phyloP scores from a whole-genome alignment of 2,329 filamentous ascomycete genomes.

The Xylariaceae sp. region DNA sequence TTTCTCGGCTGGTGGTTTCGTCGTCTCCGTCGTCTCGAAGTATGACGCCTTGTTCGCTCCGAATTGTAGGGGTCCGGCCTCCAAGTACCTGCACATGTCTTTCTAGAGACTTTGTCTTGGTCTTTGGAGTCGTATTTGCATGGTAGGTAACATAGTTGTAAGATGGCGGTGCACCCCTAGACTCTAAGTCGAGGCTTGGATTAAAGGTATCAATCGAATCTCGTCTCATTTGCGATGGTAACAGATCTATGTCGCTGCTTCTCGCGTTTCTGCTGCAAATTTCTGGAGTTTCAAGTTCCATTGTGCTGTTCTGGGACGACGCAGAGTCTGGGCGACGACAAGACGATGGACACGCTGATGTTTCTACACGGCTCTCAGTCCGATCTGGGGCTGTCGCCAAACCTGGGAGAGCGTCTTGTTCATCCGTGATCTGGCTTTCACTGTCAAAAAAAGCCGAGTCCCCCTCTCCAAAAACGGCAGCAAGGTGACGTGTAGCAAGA shows the following conservation, averaged over 20 bases:
- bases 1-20: slow-evolving; percentile 22
- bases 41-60: slow-evolving; percentile 44
- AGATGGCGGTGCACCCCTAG: slow-evolving; percentile 29
- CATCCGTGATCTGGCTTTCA: slow-evolving; percentile 31
- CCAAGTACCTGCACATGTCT: slow-evolving; percentile 39
- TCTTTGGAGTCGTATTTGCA: slow-evolving; percentile 32
- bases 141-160: slow-evolving; percentile 38
- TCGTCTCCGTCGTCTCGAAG: slow-evolving; percentile 37
- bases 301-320: slow-evolving; percentile 26
- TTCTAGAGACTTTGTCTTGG: slow-evolving; percentile 37
- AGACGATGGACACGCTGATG: slow-evolving; percentile 17
- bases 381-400: slow-evolving; percentile 10
- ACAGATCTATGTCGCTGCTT: slow-evolving; percentile 42
- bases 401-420: slow-evolving; percentile 6
- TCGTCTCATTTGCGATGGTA: slow-evolving; percentile 42
- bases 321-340: slow-evolving; percentile 22
- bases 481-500: slow-evolving; percentile 35
- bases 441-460: slow-evolving; percentile 37
- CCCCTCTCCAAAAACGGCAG: slow-evolving; percentile 32
- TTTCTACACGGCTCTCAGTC: slow-evolving; percentile 11
- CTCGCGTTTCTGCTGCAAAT: slow-evolving; percentile 23
- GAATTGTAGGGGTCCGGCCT: slow-evolving; percentile 39
- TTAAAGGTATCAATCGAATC: slow-evolving; percentile 43
- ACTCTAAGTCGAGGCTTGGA: slow-evolving; percentile 40
- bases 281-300: slow-evolving; percentile 22